phyloP scores from a whole-genome alignment of 495 filamentous ascomycete genomes.

The Xylaria venustula region DNA sequence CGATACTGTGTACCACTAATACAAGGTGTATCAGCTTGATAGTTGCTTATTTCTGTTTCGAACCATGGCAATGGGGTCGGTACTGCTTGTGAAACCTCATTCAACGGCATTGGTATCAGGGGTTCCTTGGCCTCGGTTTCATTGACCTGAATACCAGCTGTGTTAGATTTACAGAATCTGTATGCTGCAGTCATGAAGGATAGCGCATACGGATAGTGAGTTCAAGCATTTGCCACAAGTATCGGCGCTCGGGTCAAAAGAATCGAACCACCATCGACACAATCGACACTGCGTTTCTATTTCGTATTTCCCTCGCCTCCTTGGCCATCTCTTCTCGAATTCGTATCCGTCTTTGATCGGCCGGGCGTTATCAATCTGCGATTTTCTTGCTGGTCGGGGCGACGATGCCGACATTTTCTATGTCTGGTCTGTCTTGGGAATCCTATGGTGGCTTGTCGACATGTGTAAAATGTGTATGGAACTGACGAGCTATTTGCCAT shows the following conservation, averaged over 20 bases:
- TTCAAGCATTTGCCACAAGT: not conserved
- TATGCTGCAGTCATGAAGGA: not conserved
- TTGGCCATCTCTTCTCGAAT: not conserved
- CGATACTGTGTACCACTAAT: not conserved
- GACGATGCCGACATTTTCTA: too few relatives aligned
- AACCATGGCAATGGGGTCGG: not conserved
- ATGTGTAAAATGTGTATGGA: too few relatives aligned
- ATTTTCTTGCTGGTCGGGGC: not conserved
- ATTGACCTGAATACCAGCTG: not conserved
- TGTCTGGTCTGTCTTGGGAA: too few relatives aligned
- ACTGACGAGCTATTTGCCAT: too few relatives aligned
- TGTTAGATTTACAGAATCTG: not conserved
- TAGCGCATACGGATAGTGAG: not conserved
- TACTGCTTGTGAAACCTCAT: not conserved
- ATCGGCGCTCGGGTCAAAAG: not conserved
- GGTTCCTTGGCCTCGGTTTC: not conserved
- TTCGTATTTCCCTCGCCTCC: not conserved
- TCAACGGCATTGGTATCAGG: not conserved
- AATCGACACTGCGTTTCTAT: not conserved
- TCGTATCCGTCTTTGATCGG: not conserved
- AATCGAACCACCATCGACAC: not conserved
- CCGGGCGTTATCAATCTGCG: not conserved
- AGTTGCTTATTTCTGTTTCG: not conserved
- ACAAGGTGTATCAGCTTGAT: not conserved
- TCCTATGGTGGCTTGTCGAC: too few relatives aligned